Evolutionary conservation across 2,329 filamentous ascomycete species (phyloP).

Genomic region (Talaromyces verruculosus): DNA sequence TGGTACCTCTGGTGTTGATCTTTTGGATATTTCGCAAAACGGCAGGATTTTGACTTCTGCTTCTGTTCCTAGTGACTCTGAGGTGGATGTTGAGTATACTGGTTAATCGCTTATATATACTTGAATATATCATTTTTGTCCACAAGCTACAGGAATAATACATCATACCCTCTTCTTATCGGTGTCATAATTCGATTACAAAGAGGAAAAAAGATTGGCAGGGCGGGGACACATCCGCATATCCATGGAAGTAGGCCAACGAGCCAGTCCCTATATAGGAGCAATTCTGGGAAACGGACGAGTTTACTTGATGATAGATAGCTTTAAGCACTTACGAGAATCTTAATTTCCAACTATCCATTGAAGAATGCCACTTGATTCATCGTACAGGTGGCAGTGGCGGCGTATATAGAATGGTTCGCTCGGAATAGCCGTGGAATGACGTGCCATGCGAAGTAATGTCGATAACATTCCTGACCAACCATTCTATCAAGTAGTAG

Average conservation of each 20-base stretch:
- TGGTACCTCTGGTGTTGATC: conserved; percentile 40
- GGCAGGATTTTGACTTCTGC: conserved; percentile 36
- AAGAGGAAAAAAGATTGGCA: not conserved
- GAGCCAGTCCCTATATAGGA: not conserved
- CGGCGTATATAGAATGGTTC: not conserved
- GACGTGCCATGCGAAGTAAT: conserved; percentile 4
- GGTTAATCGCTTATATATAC: not conserved
- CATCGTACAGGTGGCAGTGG: not conserved
- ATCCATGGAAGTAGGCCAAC: not conserved
- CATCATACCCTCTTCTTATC: not conserved
- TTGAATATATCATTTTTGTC: not conserved
- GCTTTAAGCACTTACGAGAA: not conserved
- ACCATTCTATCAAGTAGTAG: not conserved
- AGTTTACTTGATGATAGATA: not conserved
- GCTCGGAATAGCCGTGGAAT: conserved; percentile 5
- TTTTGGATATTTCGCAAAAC: conserved; percentile 52
- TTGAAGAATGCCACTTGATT: not conserved
- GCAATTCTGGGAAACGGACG: not conserved
- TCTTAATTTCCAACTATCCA: not conserved
- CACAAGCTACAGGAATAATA: not conserved
- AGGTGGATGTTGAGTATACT: conserved; percentile 31
- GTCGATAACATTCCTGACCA: conserved; percentile 9
- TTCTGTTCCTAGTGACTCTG: conserved; percentile 27
- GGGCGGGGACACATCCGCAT: not conserved
- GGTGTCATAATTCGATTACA: not conserved